Conservation (phyloP, 164 flowering plant genomes). For the Macadamia integrifolia region DNA sequence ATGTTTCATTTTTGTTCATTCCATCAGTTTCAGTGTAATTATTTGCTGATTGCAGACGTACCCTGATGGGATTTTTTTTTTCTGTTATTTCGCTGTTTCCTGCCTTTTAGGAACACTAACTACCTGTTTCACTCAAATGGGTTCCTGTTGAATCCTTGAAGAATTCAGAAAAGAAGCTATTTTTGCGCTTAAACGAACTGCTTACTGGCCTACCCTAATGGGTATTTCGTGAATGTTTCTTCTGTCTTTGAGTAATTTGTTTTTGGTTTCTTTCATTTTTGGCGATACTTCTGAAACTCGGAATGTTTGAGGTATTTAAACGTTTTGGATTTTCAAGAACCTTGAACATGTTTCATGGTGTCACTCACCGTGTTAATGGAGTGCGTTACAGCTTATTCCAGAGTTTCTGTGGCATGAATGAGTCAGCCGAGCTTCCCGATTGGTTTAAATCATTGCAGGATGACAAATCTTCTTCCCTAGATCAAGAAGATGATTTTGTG, state of each 20-base stretch:
- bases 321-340: slow-evolving; percentile 1
- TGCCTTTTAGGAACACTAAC: not conserved
- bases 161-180: not conserved
- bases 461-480: slow-evolving; percentile 8
- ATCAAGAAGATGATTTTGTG: slow-evolving; percentile 46
- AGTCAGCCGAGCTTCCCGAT: slow-evolving; percentile 53
- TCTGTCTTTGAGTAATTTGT: too few relatives aligned
- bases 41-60: not conserved
- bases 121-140: not conserved
- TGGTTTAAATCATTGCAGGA: slow-evolving; percentile 39
- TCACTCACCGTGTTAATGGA: slow-evolving; percentile 1
- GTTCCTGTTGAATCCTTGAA: not conserved
- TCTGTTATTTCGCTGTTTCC: not conserved
- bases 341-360: not conserved
- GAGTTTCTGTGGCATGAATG: slow-evolving; percentile 24
- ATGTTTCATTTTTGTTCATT: not conserved
- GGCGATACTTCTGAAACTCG: slow-evolving; percentile 27
- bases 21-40: not conserved
- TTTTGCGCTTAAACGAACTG: not conserved
- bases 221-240: not conserved
- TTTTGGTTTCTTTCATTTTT: too few relatives aligned
- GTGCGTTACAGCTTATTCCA: slow-evolving; percentile 4
- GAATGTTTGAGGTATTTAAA: slow-evolving; percentile 10
- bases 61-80: slow-evolving; percentile 3
- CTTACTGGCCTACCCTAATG: not conserved